phyloP scores from a whole-genome alignment of 352 stramenopile species.

The Pythium scleroteichum region DNA sequence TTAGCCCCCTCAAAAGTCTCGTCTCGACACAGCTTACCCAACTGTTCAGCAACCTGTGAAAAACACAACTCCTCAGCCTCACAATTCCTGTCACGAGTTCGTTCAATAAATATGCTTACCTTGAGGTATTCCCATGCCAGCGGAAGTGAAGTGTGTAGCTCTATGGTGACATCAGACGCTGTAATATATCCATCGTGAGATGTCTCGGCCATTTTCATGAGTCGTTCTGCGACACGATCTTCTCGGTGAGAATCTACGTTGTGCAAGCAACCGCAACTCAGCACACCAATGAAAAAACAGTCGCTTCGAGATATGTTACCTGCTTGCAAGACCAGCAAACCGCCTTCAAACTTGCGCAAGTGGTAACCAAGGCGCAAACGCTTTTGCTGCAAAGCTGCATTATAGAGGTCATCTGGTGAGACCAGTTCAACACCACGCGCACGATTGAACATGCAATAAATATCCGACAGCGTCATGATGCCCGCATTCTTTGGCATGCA shows the following conservation, averaged over 20 bases:
- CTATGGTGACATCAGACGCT: constrained; percentile 87
- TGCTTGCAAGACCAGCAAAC: constrained; percentile 93
- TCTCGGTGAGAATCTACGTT: constrained; percentile 79
- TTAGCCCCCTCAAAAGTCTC: constrained; percentile 94
- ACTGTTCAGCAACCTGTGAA: constrained; percentile 87
- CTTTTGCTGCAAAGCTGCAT: constrained; percentile 86
- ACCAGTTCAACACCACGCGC: constrained; percentile 96
- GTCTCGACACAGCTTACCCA: constrained; percentile 94
- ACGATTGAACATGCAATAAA: constrained; percentile 99
- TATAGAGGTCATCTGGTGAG: constrained; percentile 96
- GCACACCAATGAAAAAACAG: background rate
- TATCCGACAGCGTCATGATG: constrained; percentile 98
- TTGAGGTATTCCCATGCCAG: constrained; percentile 96
- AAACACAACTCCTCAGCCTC: too few species aligned
- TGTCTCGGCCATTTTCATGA: constrained; percentile 77
- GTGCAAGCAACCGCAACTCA: constrained; percentile 17
- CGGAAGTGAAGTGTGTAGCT: constrained; percentile 92
- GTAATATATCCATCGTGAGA: constrained; percentile 85
- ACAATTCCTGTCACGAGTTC: too few species aligned
- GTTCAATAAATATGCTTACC: constrained; percentile 33
- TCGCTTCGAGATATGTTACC: constrained; percentile 26
- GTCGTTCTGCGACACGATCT: constrained; percentile 66
- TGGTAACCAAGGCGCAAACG: constrained; percentile 90
- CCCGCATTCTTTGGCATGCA: constrained; percentile 90
- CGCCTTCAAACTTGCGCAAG: constrained; percentile 92